These are phyloP conservation scores for Bombardia bombarda DNA, from an alignment of 495 filamentous ascomycete species.

Conservation along the genomic window DNA sequence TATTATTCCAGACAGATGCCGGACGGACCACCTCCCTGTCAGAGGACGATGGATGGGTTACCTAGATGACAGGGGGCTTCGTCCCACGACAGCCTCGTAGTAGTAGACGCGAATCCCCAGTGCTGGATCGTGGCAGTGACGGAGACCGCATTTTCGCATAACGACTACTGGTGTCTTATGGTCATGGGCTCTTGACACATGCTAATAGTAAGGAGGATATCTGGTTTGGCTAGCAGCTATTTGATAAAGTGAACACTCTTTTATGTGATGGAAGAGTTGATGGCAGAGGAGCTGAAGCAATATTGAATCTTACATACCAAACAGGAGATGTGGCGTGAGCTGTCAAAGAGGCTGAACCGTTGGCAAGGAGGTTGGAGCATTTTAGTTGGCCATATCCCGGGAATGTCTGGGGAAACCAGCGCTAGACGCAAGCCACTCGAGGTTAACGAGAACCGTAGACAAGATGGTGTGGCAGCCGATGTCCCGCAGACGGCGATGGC, in stretches of 20 bases:
- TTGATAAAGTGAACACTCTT: not conserved
- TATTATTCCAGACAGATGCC: not conserved
- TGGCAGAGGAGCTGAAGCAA: not conserved
- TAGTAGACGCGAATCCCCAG: not conserved
- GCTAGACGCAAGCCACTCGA: not conserved
- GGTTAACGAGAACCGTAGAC: not conserved
- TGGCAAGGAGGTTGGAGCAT: not conserved
- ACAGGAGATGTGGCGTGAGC: not conserved
- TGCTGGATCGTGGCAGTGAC: not conserved
- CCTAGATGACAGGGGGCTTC: not conserved
- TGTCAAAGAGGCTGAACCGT: not conserved
- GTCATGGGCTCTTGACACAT: not conserved
- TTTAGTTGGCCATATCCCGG: not conserved
- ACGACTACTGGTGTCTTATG: too few species aligned
- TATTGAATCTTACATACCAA: not conserved
- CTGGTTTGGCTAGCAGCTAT: not conserved
- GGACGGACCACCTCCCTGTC: not conserved
- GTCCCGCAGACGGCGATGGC: not conserved
- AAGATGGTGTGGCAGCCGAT: not conserved
- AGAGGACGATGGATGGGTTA: not conserved
- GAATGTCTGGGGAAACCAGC: not conserved
- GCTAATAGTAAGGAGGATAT: not conserved
- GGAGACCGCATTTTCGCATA: not conserved
- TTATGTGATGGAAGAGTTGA: not conserved
- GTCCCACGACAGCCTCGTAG: not conserved